A percentile compares a stretch with the other conserved stretches of the same genome.
Evolutionary conservation across 352 stramenopile species (phyloP).

Genomic region (Pythium plurisporium): DNA sequence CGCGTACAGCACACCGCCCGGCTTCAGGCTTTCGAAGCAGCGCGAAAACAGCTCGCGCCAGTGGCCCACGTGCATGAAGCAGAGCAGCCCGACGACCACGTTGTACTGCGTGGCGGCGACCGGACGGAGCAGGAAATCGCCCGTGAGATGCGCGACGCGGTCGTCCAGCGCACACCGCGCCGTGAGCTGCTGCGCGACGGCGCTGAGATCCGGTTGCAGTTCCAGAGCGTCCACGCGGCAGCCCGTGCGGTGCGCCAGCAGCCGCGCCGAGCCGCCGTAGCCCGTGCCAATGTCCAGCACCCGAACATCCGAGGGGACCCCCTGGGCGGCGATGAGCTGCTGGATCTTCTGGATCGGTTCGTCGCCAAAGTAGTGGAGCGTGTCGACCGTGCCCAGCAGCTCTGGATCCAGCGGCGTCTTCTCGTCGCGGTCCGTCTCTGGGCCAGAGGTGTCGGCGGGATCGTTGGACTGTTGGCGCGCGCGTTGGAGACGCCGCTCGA

Average conservation of each 20-base stretch:
- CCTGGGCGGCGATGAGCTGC: conserved; percentile 26
- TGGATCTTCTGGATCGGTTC: conserved; percentile 51
- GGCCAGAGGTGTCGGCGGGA: conserved; percentile 9
- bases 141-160: conserved; percentile 48
- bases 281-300: conserved; percentile 89
- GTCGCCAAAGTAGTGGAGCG: conserved; percentile 63
- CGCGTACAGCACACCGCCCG: conserved; percentile 63
- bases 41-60: conserved; percentile 55
- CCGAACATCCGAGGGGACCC: conserved; percentile 9
- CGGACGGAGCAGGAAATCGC: conserved; percentile 53
- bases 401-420: conserved; percentile 35
- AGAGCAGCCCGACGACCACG: conserved; percentile 59
- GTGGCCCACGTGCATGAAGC: conserved; percentile 74
- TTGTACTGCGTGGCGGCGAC: conserved; percentile 39
- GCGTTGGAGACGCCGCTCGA: conserved; percentile 56
- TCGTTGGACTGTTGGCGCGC: neutral
- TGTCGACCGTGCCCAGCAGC: conserved; percentile 47
- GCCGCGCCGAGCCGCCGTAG: conserved; percentile 82
- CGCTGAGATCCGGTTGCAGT: conserved; percentile 69
- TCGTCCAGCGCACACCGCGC: conserved; percentile 42
- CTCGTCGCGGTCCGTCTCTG: conserved; percentile 4
- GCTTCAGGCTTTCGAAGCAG: conserved; percentile 52
- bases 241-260: conserved; percentile 67
- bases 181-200: conserved; percentile 54
- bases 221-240: conserved; percentile 73